These are phyloP conservation scores for Rickenella mellea DNA, from an alignment of 768 basidiomycete genomes.

Conservation along the genomic window DNA sequence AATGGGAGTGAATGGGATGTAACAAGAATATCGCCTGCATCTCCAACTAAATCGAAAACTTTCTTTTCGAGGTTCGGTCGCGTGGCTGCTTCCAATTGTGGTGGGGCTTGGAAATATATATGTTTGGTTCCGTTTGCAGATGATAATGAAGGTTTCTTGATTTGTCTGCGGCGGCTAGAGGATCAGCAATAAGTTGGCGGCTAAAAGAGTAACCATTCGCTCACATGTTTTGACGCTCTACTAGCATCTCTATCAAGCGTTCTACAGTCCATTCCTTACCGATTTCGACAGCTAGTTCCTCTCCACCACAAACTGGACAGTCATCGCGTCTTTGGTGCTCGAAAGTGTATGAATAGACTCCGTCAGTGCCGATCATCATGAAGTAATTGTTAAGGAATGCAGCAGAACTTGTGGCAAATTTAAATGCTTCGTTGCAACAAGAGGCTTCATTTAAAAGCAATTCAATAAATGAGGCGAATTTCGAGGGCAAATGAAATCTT, in stretches of 20 bases:
- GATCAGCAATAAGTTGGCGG: conserved; percentile 5
- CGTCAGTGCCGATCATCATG: conserved; percentile 95
- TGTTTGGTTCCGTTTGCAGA: conserved; percentile 29
- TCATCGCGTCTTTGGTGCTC: conserved; percentile 87
- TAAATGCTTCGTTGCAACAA: conserved; percentile 99
- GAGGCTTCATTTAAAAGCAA: conserved; percentile 46
- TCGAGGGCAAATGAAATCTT: conserved; percentile 10
- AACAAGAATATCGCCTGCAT: conserved; percentile 75
- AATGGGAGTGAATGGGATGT: conserved; percentile 89
- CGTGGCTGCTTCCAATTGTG: conserved; percentile 81
- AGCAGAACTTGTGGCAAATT: conserved; percentile 92
- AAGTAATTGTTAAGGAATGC: conserved; percentile 96
- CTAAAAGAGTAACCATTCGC: conserved; percentile 18
- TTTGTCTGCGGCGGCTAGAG: conserved; percentile 57
- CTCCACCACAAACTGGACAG: conserved; percentile 96
- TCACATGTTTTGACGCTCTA: conserved; percentile 86
- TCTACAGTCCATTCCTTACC: conserved; percentile 73
- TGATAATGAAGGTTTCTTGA: conserved; percentile 91
- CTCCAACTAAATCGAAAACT: conserved; percentile 68
- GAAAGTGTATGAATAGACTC: conserved; percentile 95
- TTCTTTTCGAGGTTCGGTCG: conserved; percentile 86
- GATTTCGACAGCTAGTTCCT: conserved; percentile 66
- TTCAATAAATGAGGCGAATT: background rate
- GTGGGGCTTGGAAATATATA: conserved; percentile 91
- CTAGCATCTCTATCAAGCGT: conserved; percentile 76